Percentiles rank a stretch among this genome's conserved stretches.
phyloP scores from a whole-genome alignment of 1,284 basidiomycete genomes.

The Peniophora sp. region DNA sequence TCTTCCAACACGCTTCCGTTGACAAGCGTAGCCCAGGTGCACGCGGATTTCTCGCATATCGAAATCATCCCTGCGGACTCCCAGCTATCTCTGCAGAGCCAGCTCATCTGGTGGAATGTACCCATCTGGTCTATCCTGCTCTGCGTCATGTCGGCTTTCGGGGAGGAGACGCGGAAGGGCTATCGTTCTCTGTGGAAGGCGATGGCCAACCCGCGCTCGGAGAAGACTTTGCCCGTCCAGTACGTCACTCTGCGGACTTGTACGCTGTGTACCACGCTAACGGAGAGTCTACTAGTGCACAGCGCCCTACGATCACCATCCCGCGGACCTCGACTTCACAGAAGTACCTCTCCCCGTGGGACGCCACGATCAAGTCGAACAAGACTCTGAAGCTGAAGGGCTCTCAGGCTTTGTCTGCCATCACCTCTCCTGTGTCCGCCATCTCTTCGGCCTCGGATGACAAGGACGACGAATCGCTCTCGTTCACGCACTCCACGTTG shows the following conservation, averaged over 20 bases:
- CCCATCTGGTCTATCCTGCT: conserved; percentile 30
- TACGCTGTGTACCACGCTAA: conserved; percentile 5
- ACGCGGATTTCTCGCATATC: conserved; percentile 21
- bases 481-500: conserved; percentile 40
- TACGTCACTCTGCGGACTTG: conserved; percentile 8
- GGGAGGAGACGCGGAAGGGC: conserved; percentile 18
- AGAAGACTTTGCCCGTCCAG: conserved; percentile 19
- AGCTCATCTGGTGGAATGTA: conserved; percentile 33
- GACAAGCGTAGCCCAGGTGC: conserved; percentile 26
- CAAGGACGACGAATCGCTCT: conserved; percentile 27
- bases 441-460: conserved; percentile 26
- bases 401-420: conserved; percentile 9
- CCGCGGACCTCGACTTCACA: conserved; percentile 23
- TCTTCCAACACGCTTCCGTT: conserved; percentile 26
- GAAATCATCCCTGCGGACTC: conserved; percentile 16
- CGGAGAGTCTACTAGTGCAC: conserved; percentile 1
- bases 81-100: conserved; percentile 11
- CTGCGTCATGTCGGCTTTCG: conserved; percentile 28
- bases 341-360: conserved; percentile 43
- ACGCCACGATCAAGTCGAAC: conserved; percentile 20
- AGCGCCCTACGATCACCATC: conserved; percentile 5
- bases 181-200: conserved; percentile 16
- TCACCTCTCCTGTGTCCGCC: conserved; percentile 15
- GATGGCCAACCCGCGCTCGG: conserved; percentile 10
- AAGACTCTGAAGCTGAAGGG: conserved; percentile 12